Evolutionary conservation across 2,329 filamentous ascomycete genomes (phyloP).

Genomic region (Fusarium continuum): DNA sequence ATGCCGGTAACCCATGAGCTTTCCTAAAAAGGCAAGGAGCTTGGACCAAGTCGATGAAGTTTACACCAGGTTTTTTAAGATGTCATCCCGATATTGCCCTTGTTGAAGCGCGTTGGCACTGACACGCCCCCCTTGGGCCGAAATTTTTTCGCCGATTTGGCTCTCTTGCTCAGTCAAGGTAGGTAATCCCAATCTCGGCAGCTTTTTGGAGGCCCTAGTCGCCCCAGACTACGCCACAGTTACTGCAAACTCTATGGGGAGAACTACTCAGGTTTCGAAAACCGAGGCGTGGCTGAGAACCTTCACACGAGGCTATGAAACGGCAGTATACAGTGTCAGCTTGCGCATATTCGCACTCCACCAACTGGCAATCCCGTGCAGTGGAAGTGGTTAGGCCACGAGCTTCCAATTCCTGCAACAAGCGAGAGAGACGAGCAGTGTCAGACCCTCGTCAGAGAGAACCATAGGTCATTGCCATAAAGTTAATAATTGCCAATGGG

Average conservation of each 20-base stretch:
- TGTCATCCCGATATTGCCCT: conserved; percentile 40
- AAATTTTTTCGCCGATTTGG: conserved; percentile 39
- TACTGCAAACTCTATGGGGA: too few species aligned
- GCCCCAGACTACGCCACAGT: conserved; percentile 31
- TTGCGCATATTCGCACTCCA: conserved; percentile 2
- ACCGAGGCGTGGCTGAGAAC: conserved; percentile 12
- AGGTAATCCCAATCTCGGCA: conserved; percentile 33
- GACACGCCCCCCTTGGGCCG: conserved; percentile 37
- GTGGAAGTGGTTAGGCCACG: conserved; percentile 9
- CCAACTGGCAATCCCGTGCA: conserved; percentile 5
- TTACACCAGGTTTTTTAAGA: conserved; percentile 31
- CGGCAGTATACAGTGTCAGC: conserved; percentile 23
- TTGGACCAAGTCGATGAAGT: conserved; percentile 29
- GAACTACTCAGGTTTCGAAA: conserved; percentile 6
- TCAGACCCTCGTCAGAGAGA: neutral
- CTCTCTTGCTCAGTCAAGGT: conserved; percentile 3
- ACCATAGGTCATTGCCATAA: neutral
- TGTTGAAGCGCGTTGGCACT: neutral
- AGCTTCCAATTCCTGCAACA: neutral
- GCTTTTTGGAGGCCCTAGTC: conserved; percentile 23
- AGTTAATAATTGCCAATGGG: neutral
- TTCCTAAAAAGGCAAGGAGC: conserved; percentile 41
- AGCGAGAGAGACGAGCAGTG: neutral
- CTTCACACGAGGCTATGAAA: conserved; percentile 8
- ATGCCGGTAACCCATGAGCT: conserved; percentile 22